Evolutionary conservation across 345 rosid genomes (phyloP).

Genomic region (Salix brachista): DNA sequence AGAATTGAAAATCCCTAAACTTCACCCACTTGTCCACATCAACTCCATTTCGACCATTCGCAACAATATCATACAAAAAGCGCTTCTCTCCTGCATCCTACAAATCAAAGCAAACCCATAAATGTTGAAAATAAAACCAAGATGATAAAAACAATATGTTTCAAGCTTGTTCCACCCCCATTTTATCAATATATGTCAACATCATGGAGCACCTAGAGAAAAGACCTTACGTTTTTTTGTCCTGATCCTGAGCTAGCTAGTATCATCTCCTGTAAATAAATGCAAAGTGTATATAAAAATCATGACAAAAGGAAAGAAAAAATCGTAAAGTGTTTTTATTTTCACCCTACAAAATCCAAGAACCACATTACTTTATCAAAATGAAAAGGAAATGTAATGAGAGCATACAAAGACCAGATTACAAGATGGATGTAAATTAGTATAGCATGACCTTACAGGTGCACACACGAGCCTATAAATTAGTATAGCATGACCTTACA

Average conservation of each 20-base stretch:
- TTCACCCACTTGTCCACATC: constrained; percentile 74
- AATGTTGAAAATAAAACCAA: constrained; percentile 1
- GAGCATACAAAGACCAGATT: not conserved
- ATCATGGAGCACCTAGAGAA: not conserved
- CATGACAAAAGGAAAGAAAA: not conserved
- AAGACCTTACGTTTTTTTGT: constrained; percentile 47
- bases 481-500: too few relatives aligned
- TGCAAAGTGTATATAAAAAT: constrained; percentile 7
- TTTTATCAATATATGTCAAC: constrained; percentile 3
- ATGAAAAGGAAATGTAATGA: not conserved
- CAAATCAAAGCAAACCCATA: constrained; percentile 8
- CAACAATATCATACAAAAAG: constrained; percentile 91
- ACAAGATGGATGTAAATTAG: not conserved
- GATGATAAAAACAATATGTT: constrained; percentile 5
- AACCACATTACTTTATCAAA: not conserved
- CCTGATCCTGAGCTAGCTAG: constrained; percentile 64
- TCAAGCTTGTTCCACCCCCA: constrained; percentile 9
- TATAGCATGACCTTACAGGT: not conserved
- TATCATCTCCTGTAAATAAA: constrained; percentile 73
- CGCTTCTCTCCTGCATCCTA: constrained; percentile 60
- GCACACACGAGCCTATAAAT: too few relatives aligned
- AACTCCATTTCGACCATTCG: constrained; percentile 95
- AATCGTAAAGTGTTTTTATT: not conserved
- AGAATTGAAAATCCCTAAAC: not conserved
- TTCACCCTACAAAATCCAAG: not conserved